Percentiles rank a stretch among this genome's conserved stretches.
Evolutionary conservation across 202 grass and related monocot genomes (phyloP).

Genomic region (Cymbopogon flexuosus): DNA sequence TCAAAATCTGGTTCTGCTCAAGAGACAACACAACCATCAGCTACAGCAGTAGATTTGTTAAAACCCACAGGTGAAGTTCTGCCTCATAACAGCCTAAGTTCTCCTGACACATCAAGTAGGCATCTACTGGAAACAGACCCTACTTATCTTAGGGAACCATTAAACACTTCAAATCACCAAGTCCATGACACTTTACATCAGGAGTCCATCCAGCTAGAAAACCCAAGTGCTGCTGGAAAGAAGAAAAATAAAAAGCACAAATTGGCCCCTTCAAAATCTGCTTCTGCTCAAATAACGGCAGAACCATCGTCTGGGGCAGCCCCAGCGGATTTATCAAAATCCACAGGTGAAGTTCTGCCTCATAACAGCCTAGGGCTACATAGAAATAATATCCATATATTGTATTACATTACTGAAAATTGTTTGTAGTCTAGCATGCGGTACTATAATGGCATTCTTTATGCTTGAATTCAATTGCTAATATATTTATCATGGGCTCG

Average conservation of each 20-base stretch:
- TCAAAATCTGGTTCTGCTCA: conserved; percentile 29
- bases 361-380: conserved; percentile 17
- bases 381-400: conserved; percentile 2
- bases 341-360: conserved; percentile 16
- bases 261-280: conserved; percentile 24
- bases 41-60: conserved; percentile 11
- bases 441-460: not conserved
- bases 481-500: conserved; percentile 3
- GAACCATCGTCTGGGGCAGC: conserved; percentile 22
- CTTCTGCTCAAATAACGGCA: conserved; percentile 30
- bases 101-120: conserved; percentile 2
- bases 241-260: conserved; percentile 51
- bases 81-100: not conserved
- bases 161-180: conserved; percentile 31
- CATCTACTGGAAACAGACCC: not conserved
- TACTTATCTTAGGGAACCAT: conserved; percentile 15
- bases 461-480: conserved; percentile 10
- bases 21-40: conserved; percentile 35
- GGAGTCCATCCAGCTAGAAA: conserved; percentile 36
- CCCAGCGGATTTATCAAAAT: conserved; percentile 22
- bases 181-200: conserved; percentile 15
- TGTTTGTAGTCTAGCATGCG: conserved; percentile 2
- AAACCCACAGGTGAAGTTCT: conserved; percentile 25
- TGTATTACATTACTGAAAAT: not conserved
- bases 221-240: conserved; percentile 42